phyloP scores from a whole-genome alignment of 192 early-diverging fungal genomes.

The Backusella mclennaniae region DNA sequence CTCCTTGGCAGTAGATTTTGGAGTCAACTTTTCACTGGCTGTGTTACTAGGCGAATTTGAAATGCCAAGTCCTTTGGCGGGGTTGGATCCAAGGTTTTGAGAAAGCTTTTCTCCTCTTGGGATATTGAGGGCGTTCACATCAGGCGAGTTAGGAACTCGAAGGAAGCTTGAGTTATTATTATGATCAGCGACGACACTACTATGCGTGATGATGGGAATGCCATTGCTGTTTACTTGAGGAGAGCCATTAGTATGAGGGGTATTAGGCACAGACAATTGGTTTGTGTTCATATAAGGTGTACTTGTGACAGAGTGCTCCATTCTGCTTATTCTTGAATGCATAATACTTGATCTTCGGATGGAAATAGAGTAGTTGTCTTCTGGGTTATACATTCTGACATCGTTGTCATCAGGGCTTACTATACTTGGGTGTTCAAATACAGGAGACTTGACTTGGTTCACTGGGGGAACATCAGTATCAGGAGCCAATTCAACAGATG shows the following conservation, averaged over 20 bases:
- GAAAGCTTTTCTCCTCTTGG: background rate
- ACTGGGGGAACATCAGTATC: background rate
- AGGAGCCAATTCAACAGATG: slow-evolving; percentile 20
- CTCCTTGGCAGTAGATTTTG: background rate
- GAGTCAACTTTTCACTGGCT: background rate
- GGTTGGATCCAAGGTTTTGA: background rate
- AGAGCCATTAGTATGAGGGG: background rate
- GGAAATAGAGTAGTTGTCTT: slow-evolving; percentile 20
- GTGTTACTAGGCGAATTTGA: background rate
- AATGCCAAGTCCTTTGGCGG: background rate
- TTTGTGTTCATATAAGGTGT: background rate
- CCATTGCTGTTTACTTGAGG: background rate
- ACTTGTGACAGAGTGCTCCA: slow-evolving; percentile 4
- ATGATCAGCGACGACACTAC: background rate
- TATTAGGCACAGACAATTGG: background rate
- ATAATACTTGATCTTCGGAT: slow-evolving; percentile 18
- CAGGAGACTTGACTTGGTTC: background rate
- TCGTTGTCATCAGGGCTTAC: slow-evolving; percentile 13
- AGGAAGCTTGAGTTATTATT: background rate
- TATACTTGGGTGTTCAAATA: background rate
- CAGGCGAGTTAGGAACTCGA: background rate
- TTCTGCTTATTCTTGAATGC: slow-evolving; percentile 20
- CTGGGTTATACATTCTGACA: slow-evolving; percentile 28
- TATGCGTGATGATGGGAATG: background rate
- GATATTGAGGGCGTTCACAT: background rate